Conservation (phyloP, 306 rosid species). For the Cercis canadensis region DNA sequence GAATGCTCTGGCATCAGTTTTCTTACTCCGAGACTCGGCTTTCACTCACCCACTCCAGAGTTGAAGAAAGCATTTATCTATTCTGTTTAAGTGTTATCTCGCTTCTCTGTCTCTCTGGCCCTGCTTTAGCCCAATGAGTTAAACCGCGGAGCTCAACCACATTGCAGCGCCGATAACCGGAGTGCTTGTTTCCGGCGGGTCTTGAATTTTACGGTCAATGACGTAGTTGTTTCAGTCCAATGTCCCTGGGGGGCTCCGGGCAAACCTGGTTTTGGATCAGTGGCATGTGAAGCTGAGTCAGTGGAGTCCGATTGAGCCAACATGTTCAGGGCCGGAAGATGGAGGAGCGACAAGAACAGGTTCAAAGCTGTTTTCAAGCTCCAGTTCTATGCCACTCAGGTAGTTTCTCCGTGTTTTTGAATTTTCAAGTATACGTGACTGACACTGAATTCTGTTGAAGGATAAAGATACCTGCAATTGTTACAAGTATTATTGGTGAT, state of each 20-base stretch:
- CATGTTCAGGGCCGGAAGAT: conserved; percentile 89
- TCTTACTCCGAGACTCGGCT: conserved; percentile 15
- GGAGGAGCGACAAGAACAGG: conserved; percentile 90
- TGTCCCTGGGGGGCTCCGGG: conserved; percentile 34
- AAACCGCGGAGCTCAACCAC: conserved; percentile 29
- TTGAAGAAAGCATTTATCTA: conserved; percentile 24
- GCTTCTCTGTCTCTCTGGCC: conserved; percentile 2
- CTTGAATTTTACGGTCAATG: conserved; percentile 37
- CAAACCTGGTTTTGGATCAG: conserved; percentile 29
- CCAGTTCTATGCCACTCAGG: conserved; percentile 85
- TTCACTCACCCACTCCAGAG: conserved; percentile 1
- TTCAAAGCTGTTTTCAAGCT: conserved; percentile 78
- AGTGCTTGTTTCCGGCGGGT: conserved; percentile 29
- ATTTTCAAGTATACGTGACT: not conserved
- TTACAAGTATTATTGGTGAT: not conserved
- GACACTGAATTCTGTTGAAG: conserved; percentile 32
- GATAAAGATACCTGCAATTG: not conserved
- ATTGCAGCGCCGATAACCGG: conserved; percentile 40
- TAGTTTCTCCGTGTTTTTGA: conserved; percentile 13
- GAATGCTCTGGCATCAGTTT: not conserved
- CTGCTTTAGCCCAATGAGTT: conserved; percentile 32
- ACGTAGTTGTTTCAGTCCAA: conserved; percentile 32
- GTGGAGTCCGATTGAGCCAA: conserved; percentile 16
- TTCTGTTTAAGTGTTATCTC: conserved; percentile 3
- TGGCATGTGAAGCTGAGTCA: conserved; percentile 25